Evolutionary conservation across 2,329 filamentous ascomycete genomes (phyloP).

Genomic region (Stromatinia cepivora): DNA sequence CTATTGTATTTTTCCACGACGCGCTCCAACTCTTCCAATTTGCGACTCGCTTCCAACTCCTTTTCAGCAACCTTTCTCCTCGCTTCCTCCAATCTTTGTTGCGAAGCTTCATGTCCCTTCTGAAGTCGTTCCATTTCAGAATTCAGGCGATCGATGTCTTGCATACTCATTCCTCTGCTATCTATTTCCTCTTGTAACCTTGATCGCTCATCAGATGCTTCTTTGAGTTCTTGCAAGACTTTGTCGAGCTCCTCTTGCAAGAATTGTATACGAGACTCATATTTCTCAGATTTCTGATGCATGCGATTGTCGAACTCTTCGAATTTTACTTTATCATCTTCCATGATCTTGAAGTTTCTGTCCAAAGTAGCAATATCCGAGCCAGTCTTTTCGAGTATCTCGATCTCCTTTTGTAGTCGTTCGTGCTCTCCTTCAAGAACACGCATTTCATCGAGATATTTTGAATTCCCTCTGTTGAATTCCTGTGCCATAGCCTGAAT

Average conservation of each 20-base stretch:
- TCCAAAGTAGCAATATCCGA: conserved; percentile 83
- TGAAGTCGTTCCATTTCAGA: conserved; percentile 92
- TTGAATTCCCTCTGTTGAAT: conserved; percentile 82
- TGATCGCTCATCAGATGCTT: conserved; percentile 79
- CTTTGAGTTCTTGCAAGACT: conserved; percentile 69
- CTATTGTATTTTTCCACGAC: conserved; percentile 91
- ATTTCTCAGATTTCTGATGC: conserved; percentile 83
- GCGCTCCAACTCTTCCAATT: conserved; percentile 89
- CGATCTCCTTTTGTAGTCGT: conserved; percentile 78
- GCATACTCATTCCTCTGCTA: conserved; percentile 90
- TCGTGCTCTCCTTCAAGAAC: conserved; percentile 85
- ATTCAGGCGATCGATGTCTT: conserved; percentile 99
- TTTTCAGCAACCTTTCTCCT: conserved; percentile 82
- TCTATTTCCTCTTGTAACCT: conserved; percentile 84
- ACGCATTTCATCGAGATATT: conserved; percentile 80
- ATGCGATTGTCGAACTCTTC: conserved; percentile 90
- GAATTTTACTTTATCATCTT: conserved; percentile 93
- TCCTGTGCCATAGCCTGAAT: conserved; percentile 83
- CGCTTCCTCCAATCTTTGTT: conserved; percentile 76
- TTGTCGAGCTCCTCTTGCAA: conserved; percentile 86
- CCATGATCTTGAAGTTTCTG: conserved; percentile 87
- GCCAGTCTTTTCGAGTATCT: conserved; percentile 82
- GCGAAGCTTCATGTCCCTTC: conserved; percentile 77
- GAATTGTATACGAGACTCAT: conserved; percentile 75
- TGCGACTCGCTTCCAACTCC: conserved; percentile 81